Evolutionary conservation across 306 rosid genomes (phyloP), one percentile per base, ranked within the genome.

Genomic region (Medicago lupulina): DNA sequence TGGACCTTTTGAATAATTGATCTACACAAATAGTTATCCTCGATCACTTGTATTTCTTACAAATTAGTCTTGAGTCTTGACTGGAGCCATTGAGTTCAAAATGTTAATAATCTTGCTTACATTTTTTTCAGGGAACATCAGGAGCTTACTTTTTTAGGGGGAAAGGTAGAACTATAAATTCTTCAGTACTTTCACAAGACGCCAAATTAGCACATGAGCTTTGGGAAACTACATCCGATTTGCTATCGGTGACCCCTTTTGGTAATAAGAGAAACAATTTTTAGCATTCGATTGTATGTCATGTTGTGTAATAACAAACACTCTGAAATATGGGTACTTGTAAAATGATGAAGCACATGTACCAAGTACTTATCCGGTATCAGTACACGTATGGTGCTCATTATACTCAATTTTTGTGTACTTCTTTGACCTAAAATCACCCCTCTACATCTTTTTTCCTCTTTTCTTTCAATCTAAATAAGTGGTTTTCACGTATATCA

Each of bases 61-160:
- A n/a, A 38, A 47, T 41, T 43, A 28, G 39, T n/a, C 10, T 44
- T 71, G 7, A n/a, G 34, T 70, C 14, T 44, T 71, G 7, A 21
- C 41, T 70, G 18, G 43, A 55, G 74, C 25, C 76, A 44, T 15
- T 39, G 75, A 70, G 63, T 63, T 70, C 38, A 62, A 71, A 44
- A 23, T 40, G 60, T 23, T 70, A 34, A 59, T 59, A 68, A 60
- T 67, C 57, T 70, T 7, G 73, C 57, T 70, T 7, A 39, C 46
- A 23, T 31, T 70, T 49, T 84, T 84, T 84, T 47, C 88, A 92
- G 97, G 95, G 90, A 80, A 69, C 85, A 71, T 88, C 95, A 13
- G 97, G 97, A 49, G 88, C 85, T 4, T 86, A 88, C 82, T 87
- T 86, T 69, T 95, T 90, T 57, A 96, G 98, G 8, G 97, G 90